Percentiles rank a stretch among this genome's conserved stretches.
Conservation (phyloP, 345 rosid genomes). For the Populus deltoides region DNA sequence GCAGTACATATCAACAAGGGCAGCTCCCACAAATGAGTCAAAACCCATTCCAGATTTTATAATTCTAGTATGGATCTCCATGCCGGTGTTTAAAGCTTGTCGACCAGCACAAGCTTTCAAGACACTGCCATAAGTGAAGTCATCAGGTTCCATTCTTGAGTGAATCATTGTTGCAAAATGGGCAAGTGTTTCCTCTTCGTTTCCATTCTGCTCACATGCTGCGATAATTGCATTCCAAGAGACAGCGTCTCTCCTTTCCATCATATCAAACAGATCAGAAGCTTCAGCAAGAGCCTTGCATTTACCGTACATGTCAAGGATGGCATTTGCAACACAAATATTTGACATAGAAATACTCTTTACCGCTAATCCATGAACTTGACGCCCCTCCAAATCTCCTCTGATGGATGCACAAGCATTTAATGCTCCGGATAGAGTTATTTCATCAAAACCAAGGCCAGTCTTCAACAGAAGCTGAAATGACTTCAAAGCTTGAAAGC, state of each 20-base stretch:
- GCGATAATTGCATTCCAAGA: constrained; percentile 95
- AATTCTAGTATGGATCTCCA: constrained; percentile 65
- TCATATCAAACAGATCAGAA: constrained; percentile 53
- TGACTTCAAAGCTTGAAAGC: constrained; percentile 57
- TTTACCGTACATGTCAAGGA: constrained; percentile 90
- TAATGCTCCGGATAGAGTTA: constrained; percentile 79
- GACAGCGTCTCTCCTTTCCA: constrained; percentile 72
- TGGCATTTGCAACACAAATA: constrained; percentile 75
- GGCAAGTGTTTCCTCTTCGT: constrained; percentile 49
- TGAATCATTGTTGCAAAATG: constrained; percentile 64
- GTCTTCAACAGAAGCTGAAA: constrained; percentile 52
- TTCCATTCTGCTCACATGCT: constrained; percentile 75
- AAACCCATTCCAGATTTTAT: constrained; percentile 70
- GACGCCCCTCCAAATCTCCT: constrained; percentile 67
- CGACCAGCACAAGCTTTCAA: constrained; percentile 73
- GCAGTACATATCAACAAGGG: constrained; percentile 86
- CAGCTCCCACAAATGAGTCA: constrained; percentile 65
- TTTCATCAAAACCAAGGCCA: constrained; percentile 68
- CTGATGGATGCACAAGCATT: constrained; percentile 72
- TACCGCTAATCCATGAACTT: constrained; percentile 58
- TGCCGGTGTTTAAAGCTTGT: constrained; percentile 54
- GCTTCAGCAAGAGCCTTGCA: constrained; percentile 74
- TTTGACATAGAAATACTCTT: constrained; percentile 48
- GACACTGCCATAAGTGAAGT: constrained; percentile 89
- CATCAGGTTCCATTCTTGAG: constrained; percentile 70